A percentile compares a stretch with the other conserved stretches of the same genome.
These are phyloP conservation scores for Aureobasidium lini DNA, from an alignment of 2,329 filamentous ascomycete genomes.

Conservation along the genomic window DNA sequence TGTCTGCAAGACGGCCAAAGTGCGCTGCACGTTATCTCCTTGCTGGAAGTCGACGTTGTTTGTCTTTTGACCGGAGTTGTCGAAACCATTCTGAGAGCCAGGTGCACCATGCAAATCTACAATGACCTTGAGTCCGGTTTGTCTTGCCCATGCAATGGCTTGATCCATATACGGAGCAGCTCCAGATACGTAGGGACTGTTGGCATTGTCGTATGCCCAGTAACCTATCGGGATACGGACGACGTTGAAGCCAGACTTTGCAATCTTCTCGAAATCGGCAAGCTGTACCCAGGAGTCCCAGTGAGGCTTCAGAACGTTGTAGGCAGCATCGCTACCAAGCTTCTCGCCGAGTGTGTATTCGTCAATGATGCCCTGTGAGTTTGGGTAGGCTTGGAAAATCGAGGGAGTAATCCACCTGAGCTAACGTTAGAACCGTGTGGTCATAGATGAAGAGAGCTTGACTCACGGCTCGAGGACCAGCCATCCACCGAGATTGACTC, in stretches of 20 bases:
- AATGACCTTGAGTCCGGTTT: constrained; percentile 47
- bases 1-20: constrained; percentile 48
- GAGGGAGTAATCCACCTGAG: constrained; percentile 50
- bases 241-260: constrained; percentile 49
- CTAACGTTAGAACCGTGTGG: background rate
- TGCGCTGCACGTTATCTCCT: constrained; percentile 43
- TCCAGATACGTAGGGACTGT: constrained; percentile 45
- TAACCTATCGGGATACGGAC: constrained; percentile 53
- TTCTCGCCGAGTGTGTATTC: constrained; percentile 46
- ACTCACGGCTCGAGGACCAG: constrained; percentile 40
- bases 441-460: background rate
- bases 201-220: constrained; percentile 50
- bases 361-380: constrained; percentile 35
- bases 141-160: constrained; percentile 50
- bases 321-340: constrained; percentile 40
- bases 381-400: constrained; percentile 36
- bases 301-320: constrained; percentile 39
- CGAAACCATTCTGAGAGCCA: constrained; percentile 54
- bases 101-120: constrained; percentile 52
- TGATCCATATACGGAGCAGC: constrained; percentile 47
- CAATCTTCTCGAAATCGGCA: constrained; percentile 50
- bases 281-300: constrained; percentile 46
- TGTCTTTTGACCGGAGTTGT: constrained; percentile 51
- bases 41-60: constrained; percentile 38
- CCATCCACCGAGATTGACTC: constrained; percentile 47